phyloP scores from a whole-genome alignment of 148 eudicot species.

The Nepenthes gracilis region DNA sequence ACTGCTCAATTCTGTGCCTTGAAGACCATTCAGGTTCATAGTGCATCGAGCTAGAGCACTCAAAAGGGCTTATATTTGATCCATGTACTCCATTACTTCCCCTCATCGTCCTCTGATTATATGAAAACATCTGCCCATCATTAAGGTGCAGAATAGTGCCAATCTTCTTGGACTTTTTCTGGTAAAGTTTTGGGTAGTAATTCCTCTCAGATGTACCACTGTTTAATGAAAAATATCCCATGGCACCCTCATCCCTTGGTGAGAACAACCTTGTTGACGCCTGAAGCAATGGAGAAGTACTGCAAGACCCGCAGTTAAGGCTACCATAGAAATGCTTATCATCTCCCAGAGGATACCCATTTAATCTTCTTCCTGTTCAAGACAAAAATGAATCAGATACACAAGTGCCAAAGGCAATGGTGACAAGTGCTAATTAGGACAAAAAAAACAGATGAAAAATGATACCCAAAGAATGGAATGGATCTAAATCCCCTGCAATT shows the following conservation, averaged over 20 bases:
- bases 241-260: slow-evolving; percentile 39
- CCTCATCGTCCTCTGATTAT: slow-evolving; percentile 29
- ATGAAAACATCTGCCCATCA: slow-evolving; percentile 20
- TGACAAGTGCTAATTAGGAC: not conserved
- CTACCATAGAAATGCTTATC: slow-evolving; percentile 36
- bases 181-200: slow-evolving; percentile 36
- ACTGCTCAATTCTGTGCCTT: slow-evolving; percentile 35
- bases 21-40: slow-evolving; percentile 27
- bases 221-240: slow-evolving; percentile 39
- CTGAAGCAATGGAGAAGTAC: slow-evolving; percentile 50
- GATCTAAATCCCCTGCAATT: slow-evolving; percentile 39
- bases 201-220: slow-evolving; percentile 47
- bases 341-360: slow-evolving; percentile 50
- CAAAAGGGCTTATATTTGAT: slow-evolving; percentile 25
- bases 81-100: slow-evolving; percentile 33
- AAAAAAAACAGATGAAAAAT: slow-evolving; percentile 4
- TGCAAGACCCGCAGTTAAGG: slow-evolving; percentile 42
- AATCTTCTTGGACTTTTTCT: slow-evolving; percentile 49
- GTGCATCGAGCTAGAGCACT: slow-evolving; percentile 39
- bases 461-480: slow-evolving; percentile 47
- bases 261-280: slow-evolving; percentile 44
- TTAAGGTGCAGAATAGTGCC: slow-evolving; percentile 22
- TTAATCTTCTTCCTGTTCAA: slow-evolving; percentile 46
- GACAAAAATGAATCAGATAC: slow-evolving; percentile 3
- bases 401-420: not conserved